Conservation (phyloP, 2,329 filamentous ascomycete species). For the Fusarium ramigenum region DNA sequence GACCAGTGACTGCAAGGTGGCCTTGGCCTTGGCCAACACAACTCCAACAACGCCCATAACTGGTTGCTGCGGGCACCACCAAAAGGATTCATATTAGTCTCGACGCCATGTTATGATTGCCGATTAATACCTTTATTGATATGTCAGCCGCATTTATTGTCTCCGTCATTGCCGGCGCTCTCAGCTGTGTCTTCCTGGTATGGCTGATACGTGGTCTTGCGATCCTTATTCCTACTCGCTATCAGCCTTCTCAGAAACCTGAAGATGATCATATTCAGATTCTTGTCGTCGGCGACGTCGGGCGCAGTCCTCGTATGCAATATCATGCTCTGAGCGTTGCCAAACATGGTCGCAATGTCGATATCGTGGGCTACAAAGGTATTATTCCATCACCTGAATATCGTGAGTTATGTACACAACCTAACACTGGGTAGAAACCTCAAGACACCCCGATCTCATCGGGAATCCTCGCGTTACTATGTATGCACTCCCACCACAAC, state of each 20-base stretch:
- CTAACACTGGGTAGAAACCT: constrained; percentile 67
- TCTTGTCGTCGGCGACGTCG: constrained; percentile 93
- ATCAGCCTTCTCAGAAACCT: constrained; percentile 47
- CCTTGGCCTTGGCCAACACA: constrained; percentile 24
- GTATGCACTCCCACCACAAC: constrained; percentile 74
- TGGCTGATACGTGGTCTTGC: constrained; percentile 39
- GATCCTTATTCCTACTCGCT: constrained; percentile 47
- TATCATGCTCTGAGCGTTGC: constrained; percentile 96
- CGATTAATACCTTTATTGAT: constrained; percentile 3
- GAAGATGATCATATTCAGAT: constrained; percentile 71
- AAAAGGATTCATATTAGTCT: constrained; percentile 8
- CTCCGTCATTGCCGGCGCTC: constrained; percentile 48
- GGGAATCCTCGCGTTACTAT: constrained; percentile 75
- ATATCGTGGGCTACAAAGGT: constrained; percentile 91
- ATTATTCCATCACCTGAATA: not conserved
- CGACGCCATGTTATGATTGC: constrained; percentile 19
- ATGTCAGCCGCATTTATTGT: constrained; percentile 46
- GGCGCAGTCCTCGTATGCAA: constrained; percentile 96
- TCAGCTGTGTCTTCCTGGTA: constrained; percentile 46
- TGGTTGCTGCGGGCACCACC: constrained; percentile 8
- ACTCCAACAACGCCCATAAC: not conserved
- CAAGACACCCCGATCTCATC: constrained; percentile 80
- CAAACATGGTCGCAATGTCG: constrained; percentile 80
- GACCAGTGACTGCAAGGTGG: constrained; percentile 26
- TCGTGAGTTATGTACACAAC: not conserved